Evolutionary conservation across 345 rosid species (phyloP), one percentile per base, ranked within the genome.

Genomic region (Gossypium australe): DNA sequence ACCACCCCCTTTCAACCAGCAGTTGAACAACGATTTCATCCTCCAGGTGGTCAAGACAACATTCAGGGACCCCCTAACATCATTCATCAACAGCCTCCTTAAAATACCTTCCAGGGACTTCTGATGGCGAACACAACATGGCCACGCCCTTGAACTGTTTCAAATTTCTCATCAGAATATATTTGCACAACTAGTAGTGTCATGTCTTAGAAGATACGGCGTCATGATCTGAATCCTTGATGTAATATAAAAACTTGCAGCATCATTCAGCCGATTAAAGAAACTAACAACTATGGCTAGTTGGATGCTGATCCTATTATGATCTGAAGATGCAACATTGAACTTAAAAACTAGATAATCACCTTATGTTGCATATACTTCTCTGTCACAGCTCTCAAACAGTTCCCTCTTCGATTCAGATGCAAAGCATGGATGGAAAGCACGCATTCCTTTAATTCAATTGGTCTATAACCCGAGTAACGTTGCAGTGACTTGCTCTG

Each of bases 321-420:
- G 13, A 20, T 59, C 2, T 38, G 17, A 20, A 58, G 3, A 7
- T 17, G 22, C 27, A 14, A 9, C 24, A 17, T 2, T 38, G 52
- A 70, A 2, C 45, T 34, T 10, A 18, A 58, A 55, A 59, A 34
- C 14, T 14, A 47, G 4, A 70, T 4, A 44, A 17, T 38, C 82
- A 88, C 95, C 93, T 89, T 88, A 10, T 81, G 86, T 60, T 78
- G 86, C 80, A 71, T 85, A 79, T 90, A 90, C 75, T 90, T 90
- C 14, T 85, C 85, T 69, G 85, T 81, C 27, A 89, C 84, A 44
- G 92, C 85, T 10, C 71, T 83, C 65, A 80, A 67, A 24, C 81
- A 76, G 27, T 68, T 80, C 44, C 82, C 83, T 71, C 78, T 47
- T 47, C 55, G 56, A 22, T 67, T 83, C 67, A 82, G 72, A 67